Percentiles rank a stretch among this genome's conserved stretches.
Evolutionary conservation across 306 rosid species (phyloP).

Genomic region (Fragaria iinumae): DNA sequence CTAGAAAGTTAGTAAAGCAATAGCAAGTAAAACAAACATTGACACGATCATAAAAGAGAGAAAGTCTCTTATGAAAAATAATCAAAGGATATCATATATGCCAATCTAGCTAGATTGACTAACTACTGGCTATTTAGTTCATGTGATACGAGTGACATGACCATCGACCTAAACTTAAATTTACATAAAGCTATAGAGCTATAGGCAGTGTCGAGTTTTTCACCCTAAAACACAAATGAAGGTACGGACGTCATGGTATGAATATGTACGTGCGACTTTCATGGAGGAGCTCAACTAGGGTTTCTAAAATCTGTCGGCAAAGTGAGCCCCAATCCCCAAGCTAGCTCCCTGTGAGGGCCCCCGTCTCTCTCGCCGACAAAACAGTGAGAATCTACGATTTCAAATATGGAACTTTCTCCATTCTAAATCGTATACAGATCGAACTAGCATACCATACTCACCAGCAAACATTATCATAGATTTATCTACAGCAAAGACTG

Average conservation of each 20-base stretch:
- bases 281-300: constrained; percentile 20
- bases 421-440: background rate
- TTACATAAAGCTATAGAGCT: background rate
- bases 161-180: background rate
- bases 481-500: background rate
- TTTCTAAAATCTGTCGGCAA: constrained; percentile 43
- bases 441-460: background rate
- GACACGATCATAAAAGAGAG: background rate
- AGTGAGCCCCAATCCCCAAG: constrained; percentile 32
- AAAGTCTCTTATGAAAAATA: background rate
- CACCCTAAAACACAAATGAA: background rate
- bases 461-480: background rate
- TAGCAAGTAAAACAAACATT: background rate
- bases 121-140: no score
- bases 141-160: background rate
- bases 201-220: background rate
- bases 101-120: no score
- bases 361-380: constrained; percentile 52
- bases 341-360: background rate
- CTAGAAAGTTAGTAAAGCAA: background rate
- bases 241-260: background rate
- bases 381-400: constrained; percentile 22
- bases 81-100: background rate
- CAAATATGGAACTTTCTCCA: background rate
- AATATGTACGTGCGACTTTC: background rate